Base-by-base conservation (phyloP, 768 basidiomycete genomes). In the Podaxis rugospora region DNA sequence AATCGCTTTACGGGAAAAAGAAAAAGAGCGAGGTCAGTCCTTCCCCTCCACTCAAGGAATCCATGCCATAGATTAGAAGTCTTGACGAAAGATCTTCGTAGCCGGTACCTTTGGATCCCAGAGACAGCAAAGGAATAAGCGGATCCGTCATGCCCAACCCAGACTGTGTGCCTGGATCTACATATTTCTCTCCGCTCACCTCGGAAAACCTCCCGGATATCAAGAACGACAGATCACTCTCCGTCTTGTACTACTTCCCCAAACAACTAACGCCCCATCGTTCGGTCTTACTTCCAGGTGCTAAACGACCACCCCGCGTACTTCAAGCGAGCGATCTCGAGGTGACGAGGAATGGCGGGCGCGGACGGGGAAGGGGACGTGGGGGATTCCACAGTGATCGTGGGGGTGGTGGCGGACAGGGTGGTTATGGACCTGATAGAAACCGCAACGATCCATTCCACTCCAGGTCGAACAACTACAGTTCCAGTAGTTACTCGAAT, bases 101-200 rank as follows among this genome's bases (percentile, higher is more conserved):
- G 97, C 88, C 92, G 25, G 77, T 92, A 42, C 74, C 79, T 0
- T 79, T 99, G 52, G 87, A 95, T 65, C 70, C 79, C 11, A 80
- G 79, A 42, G 74, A 86, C 25, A 93, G 90, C 65, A 82, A 83
- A 62, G 94, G 95, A 25, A 85, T 96, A 54, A 88, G 80, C 61
- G 97, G 97, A 9, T 80, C 80, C 40, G 84, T 93, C 36, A 75
- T 93, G 18, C 87, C 92, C 14, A 93, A 95, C 72, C 90, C 93
- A 16, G 86, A 88, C 58, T 95, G 90, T 67, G 83, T 98, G 11
- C 97, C 97, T 2, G 93, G 93, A 55, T 91, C 95, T 5, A 96
- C 93, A 0, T 95, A 92, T 71, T 86, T 87, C 66, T 85, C 84
- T 35, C 93, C 92, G 7, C 74, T 99, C 37, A 66, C 79, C 4